These are phyloP conservation scores for Zizania latifolia DNA, from an alignment of 176 grass and related monocot species.

Conservation along the genomic window DNA sequence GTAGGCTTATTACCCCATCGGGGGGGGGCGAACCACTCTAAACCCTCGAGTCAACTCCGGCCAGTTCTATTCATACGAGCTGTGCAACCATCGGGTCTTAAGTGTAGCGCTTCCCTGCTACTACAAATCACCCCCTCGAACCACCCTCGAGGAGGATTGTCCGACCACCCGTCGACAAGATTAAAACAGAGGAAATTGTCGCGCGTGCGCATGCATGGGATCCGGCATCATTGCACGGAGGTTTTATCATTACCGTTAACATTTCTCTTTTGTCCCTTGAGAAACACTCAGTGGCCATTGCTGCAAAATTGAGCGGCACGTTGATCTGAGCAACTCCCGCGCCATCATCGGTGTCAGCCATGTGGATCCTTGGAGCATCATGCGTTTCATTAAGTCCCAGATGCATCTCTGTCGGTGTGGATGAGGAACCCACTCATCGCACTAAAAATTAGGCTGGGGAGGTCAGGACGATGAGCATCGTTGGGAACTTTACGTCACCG, in stretches of 20 bases:
- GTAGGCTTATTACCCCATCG: too few relatives aligned
- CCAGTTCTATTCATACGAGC: too few relatives aligned
- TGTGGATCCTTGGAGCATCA: neutral
- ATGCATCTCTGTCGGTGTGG: constrained; percentile 19
- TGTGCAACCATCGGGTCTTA: too few relatives aligned
- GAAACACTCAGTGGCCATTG: neutral
- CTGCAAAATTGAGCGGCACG: neutral
- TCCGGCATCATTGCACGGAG: neutral
- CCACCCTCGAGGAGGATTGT: too few relatives aligned
- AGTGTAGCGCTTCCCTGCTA: too few relatives aligned
- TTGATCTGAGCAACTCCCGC: neutral
- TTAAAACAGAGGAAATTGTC: neutral
- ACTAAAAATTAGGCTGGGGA: neutral
- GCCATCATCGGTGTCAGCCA: neutral
- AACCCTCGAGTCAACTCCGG: too few relatives aligned
- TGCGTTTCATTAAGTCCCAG: neutral
- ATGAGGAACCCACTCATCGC: neutral
- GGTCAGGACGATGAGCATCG: neutral
- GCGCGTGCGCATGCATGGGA: neutral
- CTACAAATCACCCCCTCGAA: too few relatives aligned
- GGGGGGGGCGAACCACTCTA: too few relatives aligned
- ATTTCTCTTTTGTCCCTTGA: neutral
- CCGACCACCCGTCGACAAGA: too few relatives aligned
- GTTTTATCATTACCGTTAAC: neutral
- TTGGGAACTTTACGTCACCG: neutral